phyloP scores from a whole-genome alignment of 805 yeast genomes.

The Wickerhamomyces subpelliculosus region DNA sequence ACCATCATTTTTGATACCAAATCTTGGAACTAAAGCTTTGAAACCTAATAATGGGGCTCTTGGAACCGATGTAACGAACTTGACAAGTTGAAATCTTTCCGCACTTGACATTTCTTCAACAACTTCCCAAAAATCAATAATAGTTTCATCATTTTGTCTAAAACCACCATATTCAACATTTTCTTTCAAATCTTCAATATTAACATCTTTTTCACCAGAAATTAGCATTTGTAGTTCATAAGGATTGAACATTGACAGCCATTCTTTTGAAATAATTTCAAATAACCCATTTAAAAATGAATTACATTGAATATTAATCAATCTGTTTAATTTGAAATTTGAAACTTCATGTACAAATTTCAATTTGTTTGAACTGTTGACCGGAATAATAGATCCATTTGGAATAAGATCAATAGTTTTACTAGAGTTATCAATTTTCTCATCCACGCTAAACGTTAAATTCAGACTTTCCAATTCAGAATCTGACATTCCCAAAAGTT shows the following conservation, averaged over 20 bases:
- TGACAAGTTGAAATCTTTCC: conserved; percentile 62
- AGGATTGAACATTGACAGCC: conserved; percentile 85
- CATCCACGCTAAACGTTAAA: conserved; percentile 59
- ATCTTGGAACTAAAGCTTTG: conserved; percentile 60
- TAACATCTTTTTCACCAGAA: conserved; percentile 62
- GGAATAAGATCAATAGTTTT: conserved; percentile 53
- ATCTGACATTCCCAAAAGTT: conserved; percentile 47
- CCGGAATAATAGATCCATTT: conserved; percentile 50
- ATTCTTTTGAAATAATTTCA: conserved; percentile 57
- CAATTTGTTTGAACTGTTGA: conserved; percentile 52
- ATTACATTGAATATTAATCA: conserved; percentile 50
- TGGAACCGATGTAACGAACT: conserved; percentile 89
- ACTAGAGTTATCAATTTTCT: conserved; percentile 30
- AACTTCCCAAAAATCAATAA: conserved; percentile 67
- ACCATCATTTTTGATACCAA: conserved; percentile 74
- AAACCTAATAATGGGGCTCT: conserved; percentile 91
- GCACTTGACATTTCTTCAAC: conserved; percentile 56
- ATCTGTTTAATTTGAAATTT: conserved; percentile 66
- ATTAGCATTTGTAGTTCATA: conserved; percentile 77
- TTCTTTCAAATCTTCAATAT: conserved; percentile 58
- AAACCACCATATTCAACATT: conserved; percentile 67
- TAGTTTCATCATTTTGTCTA: conserved; percentile 46
- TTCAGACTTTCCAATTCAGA: conserved; percentile 49
- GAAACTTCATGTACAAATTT: conserved; percentile 75
- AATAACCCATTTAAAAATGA: conserved; percentile 66